Evolutionary conservation across 2,329 filamentous ascomycete species (phyloP), one percentile per base, ranked within the genome.

Genomic region (Sclerotiophoma versabilis): DNA sequence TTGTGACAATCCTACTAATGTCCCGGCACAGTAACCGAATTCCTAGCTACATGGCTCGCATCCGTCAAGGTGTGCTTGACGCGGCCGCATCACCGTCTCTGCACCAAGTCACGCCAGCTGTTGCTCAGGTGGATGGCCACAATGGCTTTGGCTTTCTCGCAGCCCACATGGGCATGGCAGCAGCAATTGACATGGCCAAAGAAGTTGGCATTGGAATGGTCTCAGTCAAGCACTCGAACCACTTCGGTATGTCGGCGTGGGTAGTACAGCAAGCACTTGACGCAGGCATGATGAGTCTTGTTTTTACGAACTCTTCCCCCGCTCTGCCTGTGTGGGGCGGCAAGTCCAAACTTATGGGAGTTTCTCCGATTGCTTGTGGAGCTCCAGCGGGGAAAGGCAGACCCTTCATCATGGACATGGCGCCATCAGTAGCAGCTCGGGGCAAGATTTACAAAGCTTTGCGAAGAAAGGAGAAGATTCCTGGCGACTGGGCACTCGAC

Each of bases 161-260:
- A 0, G 89, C 89, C 0, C 80, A 86, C 38, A 65, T 75, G 49
- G 90, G 83, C 22, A 93, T 93, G 86, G 71, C 74, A 0, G 80
- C 81, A 0, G 90, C 90, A 0, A 85, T 92, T 38, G 80, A 83
- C 9, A 87, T 89, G 75, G 90, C 90, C 0, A 75, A 78, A 20
- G 71, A 76, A 1, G 86, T 81, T 64, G 90, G 90, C 11, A 90
- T 93, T 58, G 91, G 90, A 22, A 87, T 95, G 83, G 88, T 88
- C 0, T 85, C 83, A 53, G 80, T 93, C 66, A 89, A 87, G 72
- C 87, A 89, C 74, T 90, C 87, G 33, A 93, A 93, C 65, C 90
- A 93, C 72, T 93, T 90, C 65, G 91, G 91, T 48, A 95, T 95
- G 90, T 83, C 83, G 3, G 90, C 91, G 0, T 93, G 90, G 88